Conservation (phyloP, 2,329 filamentous ascomycete species). For the Didymosphaeria variabile region DNA sequence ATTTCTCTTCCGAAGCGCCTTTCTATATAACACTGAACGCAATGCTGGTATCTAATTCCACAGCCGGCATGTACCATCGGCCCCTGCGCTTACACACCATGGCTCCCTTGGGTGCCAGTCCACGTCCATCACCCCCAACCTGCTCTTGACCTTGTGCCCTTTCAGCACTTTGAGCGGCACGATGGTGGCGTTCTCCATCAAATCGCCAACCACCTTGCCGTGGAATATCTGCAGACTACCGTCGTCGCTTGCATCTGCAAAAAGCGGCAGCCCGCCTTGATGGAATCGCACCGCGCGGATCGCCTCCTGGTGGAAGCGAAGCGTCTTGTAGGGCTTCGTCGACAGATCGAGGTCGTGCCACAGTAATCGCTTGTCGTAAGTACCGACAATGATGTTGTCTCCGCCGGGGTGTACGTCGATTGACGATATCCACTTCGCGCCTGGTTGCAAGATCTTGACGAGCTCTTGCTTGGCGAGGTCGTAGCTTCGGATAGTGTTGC, state of each 20-base stretch:
- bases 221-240: slow-evolving; percentile 96
- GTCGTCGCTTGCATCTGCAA: slow-evolving; percentile 95
- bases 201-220: slow-evolving; percentile 90
- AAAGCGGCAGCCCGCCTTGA: slow-evolving; percentile 78
- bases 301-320: slow-evolving; percentile 92
- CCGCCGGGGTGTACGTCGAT: slow-evolving; percentile 94
- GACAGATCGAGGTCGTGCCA: slow-evolving; percentile 98
- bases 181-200: slow-evolving; percentile 96
- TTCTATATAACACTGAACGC: neutral
- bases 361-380: slow-evolving; percentile 90
- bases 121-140: slow-evolving; percentile 89
- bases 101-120: slow-evolving; percentile 96
- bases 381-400: slow-evolving; percentile 92
- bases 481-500: slow-evolving; percentile 91
- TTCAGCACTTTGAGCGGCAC: slow-evolving; percentile 93
- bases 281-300: slow-evolving; percentile 92
- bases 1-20: slow-evolving; percentile 13
- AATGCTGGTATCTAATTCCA: slow-evolving; percentile 68
- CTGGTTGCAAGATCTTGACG: slow-evolving; percentile 91
- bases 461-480: slow-evolving; percentile 91
- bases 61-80: slow-evolving; percentile 89
- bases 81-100: slow-evolving; percentile 93
- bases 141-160: slow-evolving; percentile 86
- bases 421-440: slow-evolving; percentile 91
- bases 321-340: slow-evolving; percentile 90